Percentiles rank a stretch among this genome's conserved stretches.
phyloP scores from a whole-genome alignment of 768 basidiomycete genomes.

The Phaeolepiota aurea region DNA sequence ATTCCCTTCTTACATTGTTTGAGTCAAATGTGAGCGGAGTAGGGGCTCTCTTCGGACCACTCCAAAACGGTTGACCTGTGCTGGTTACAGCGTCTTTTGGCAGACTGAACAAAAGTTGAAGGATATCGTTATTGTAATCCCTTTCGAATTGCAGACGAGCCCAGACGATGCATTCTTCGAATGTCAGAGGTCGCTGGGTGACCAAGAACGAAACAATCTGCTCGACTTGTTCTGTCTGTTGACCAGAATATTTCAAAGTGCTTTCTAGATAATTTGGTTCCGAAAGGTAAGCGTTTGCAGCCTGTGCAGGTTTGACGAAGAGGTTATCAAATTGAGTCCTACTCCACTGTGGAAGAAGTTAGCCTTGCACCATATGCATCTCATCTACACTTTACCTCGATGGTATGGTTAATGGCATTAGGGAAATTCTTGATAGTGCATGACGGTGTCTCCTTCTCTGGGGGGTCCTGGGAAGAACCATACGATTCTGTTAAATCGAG shows the following conservation, averaged over 20 bases:
- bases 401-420: conserved; percentile 95
- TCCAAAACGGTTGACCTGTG: conserved; percentile 97
- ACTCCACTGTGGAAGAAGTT: conserved; percentile 60
- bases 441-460: conserved; percentile 93
- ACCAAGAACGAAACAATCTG: conserved; percentile 88
- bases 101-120: conserved; percentile 86
- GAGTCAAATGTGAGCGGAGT: conserved; percentile 84
- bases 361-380: neutral
- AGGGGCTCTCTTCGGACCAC: conserved; percentile 95
- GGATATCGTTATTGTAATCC: conserved; percentile 88
- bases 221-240: conserved; percentile 82
- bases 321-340: conserved; percentile 86
- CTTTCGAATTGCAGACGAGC: conserved; percentile 92
- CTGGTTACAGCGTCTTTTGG: conserved; percentile 91
- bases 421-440: conserved; percentile 99
- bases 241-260: conserved; percentile 84
- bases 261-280: conserved; percentile 94
- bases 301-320: conserved; percentile 90
- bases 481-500: conserved; percentile 96
- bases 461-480: conserved; percentile 95
- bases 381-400: conserved; percentile 53
- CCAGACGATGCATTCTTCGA: conserved; percentile 98
- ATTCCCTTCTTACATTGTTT: conserved; percentile 68
- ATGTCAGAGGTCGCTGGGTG: conserved; percentile 86
- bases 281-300: conserved; percentile 93